Evolutionary conservation across 129 eudicot species (phyloP), one percentile per base, ranked within the genome.

Genomic region (Flaveria linearis): DNA sequence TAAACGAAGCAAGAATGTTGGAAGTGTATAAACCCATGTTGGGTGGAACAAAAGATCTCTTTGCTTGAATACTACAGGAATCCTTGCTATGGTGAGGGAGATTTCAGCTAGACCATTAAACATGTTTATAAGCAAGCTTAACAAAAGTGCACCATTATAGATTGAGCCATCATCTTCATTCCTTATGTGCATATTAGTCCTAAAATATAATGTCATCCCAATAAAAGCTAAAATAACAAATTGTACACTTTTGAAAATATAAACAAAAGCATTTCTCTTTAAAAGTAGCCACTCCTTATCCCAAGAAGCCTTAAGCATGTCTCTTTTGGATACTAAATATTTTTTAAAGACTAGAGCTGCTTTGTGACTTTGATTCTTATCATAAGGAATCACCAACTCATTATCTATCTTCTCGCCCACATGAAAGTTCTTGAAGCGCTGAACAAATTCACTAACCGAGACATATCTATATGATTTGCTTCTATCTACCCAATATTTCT

Each of bases 11-110:
- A 90, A 65, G 72, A 90, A 88, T 7, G 82, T 88, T 14, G 98
- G 94, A 64, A 90, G 69, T 1, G 96, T 92, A 33, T 78, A 90
- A 17, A 91, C 80, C 98, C 98, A 92, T 2, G 92, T 67, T 14
- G 98, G 98, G 69, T 85, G 89, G 75, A 92, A 92, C 20, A 92
- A 78, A 61, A 88, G 91, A 74, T 92, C 98, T 69, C 98, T 79
- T 10, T 92, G 98, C 82, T 92, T 92, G 73, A 81, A 90, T 69
- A 92, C 77, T 6, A 92, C 98, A 1, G 98, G 96, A 84, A 92
- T 85, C 50, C 98, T 88, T 45, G 73, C 80, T 62, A 90, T 77
- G 18, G 81, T 86, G 73, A 90, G 78, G 0, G 96, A 72, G 28
- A 90, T 86, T 78, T 92, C 96, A 18, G 96, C 82, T 41, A 92